These are phyloP conservation scores for Mycena alexandri DNA, from an alignment of 768 basidiomycete genomes.

Conservation along the genomic window DNA sequence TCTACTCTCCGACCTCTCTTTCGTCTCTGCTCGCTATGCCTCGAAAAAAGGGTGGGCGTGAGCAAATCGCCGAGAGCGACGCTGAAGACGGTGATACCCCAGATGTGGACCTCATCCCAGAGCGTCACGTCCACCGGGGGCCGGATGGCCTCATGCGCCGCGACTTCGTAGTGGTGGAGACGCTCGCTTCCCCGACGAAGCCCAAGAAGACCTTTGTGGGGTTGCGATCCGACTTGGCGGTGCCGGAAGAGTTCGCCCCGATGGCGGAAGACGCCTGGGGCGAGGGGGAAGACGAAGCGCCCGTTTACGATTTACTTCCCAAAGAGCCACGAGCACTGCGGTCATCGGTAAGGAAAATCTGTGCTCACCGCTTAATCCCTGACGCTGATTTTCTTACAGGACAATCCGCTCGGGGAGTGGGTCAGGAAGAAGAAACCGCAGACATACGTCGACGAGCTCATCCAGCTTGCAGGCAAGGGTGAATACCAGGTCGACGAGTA, in stretches of 20 bases:
- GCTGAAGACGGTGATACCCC: not conserved
- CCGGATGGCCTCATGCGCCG: not conserved
- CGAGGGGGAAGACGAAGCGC: not conserved
- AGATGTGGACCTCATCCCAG: not conserved
- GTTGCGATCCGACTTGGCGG: not conserved
- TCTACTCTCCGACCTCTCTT: no score
- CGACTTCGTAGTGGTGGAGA: not conserved
- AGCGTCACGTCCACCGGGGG: not conserved
- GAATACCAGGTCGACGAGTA: not conserved
- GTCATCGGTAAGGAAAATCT: not conserved
- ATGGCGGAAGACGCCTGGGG: not conserved
- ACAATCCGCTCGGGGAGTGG: conserved; percentile 1
- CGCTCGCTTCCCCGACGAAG: not conserved
- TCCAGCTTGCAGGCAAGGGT: conserved; percentile 2
- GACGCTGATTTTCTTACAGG: not conserved
- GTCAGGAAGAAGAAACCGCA: conserved; percentile 14
- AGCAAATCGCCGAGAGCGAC: not conserved
- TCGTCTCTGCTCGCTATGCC: no score
- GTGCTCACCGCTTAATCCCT: no score
- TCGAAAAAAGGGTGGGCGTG: no score
- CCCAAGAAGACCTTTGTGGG: no score
- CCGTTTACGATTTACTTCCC: not conserved
- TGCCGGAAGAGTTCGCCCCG: not conserved
- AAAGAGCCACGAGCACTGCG: not conserved
- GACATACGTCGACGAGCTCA: conserved; percentile 10